Evolutionary conservation across 2,329 filamentous ascomycete genomes (phyloP).

Genomic region (Trichothecium sympodiale): DNA sequence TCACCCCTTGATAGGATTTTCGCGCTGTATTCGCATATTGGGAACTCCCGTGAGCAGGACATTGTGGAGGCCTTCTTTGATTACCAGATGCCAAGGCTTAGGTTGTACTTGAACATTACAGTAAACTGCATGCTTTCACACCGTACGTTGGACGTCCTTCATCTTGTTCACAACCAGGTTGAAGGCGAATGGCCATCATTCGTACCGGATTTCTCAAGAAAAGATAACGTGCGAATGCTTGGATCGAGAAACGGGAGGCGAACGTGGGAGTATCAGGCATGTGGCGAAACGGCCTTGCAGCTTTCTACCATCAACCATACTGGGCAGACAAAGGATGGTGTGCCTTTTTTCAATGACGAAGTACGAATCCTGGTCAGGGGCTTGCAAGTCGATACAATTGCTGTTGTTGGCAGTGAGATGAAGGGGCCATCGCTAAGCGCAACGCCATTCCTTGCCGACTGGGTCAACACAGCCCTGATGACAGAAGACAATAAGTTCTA

Average conservation of each 20-base stretch:
- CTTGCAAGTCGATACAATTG: slow-evolving; percentile 5
- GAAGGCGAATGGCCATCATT: slow-evolving; percentile 6
- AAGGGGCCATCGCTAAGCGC: slow-evolving; percentile 5
- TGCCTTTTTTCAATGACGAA: slow-evolving; percentile 6
- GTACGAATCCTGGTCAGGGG: slow-evolving; percentile 6
- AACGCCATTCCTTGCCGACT: slow-evolving; percentile 6
- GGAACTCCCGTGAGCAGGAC: slow-evolving; percentile 6
- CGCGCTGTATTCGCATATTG: slow-evolving; percentile 6
- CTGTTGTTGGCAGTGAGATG: slow-evolving; percentile 5
- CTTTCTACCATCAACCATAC: slow-evolving; percentile 4
- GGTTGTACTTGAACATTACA: slow-evolving; percentile 6
- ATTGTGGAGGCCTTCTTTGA: slow-evolving; percentile 8
- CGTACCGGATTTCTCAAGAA: slow-evolving; percentile 4
- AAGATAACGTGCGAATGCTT: slow-evolving; percentile 4
- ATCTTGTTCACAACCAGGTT: slow-evolving; percentile 5
- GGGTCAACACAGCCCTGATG: slow-evolving; percentile 7
- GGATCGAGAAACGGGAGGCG: slow-evolving; percentile 3
- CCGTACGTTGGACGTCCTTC: slow-evolving; percentile 4
- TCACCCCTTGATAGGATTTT: slow-evolving; percentile 6
- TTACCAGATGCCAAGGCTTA: slow-evolving; percentile 5
- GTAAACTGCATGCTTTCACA: slow-evolving; percentile 6
- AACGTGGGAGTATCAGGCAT: slow-evolving; percentile 7
- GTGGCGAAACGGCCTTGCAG: slow-evolving; percentile 4
- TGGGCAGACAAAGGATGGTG: slow-evolving; percentile 1
- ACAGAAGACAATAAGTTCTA: slow-evolving; percentile 5